Percentiles rank a stretch among this genome's conserved stretches.
Conservation (phyloP, 371 early-diverging fungal genomes). For the Syncephalastrum racemosum region DNA sequence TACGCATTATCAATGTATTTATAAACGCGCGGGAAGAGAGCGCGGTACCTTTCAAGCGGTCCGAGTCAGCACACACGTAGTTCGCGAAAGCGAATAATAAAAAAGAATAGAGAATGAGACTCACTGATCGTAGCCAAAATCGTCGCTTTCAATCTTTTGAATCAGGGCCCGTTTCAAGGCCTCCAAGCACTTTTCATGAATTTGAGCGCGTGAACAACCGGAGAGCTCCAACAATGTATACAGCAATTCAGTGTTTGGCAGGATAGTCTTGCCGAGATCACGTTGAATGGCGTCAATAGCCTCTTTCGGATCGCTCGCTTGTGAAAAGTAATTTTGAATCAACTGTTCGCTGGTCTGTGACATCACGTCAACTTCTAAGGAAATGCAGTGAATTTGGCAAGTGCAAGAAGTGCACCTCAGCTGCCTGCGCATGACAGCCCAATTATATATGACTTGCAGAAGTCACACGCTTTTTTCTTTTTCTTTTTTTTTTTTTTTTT, state of each 20-base stretch:
- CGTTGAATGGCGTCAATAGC: conserved; percentile 40
- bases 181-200: conserved; percentile 58
- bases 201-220: conserved; percentile 50
- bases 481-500: no score
- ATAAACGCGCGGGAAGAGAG: conserved; percentile 42
- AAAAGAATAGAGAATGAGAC: conserved; percentile 1
- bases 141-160: conserved; percentile 29
- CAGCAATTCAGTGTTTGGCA: conserved; percentile 57
- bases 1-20: conserved; percentile 54
- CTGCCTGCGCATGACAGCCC: no score
- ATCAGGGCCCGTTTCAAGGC: conserved; percentile 51
- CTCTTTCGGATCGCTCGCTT: conserved; percentile 39
- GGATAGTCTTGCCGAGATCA: conserved; percentile 33
- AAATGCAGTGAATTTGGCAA: no score
- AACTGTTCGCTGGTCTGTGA: no score
- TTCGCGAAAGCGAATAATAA: not conserved
- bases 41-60: no score
- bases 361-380: no score
- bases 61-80: not conserved
- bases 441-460: no score
- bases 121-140: conserved; percentile 52
- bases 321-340: conserved; percentile 8
- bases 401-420: no score
- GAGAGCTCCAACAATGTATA: conserved; percentile 64
- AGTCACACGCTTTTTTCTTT: no score